A percentile compares a stretch with the other conserved stretches of the same genome.
Evolutionary conservation across 208 protist genomes (phyloP).

Genomic region (Zelonia costaricensis): DNA sequence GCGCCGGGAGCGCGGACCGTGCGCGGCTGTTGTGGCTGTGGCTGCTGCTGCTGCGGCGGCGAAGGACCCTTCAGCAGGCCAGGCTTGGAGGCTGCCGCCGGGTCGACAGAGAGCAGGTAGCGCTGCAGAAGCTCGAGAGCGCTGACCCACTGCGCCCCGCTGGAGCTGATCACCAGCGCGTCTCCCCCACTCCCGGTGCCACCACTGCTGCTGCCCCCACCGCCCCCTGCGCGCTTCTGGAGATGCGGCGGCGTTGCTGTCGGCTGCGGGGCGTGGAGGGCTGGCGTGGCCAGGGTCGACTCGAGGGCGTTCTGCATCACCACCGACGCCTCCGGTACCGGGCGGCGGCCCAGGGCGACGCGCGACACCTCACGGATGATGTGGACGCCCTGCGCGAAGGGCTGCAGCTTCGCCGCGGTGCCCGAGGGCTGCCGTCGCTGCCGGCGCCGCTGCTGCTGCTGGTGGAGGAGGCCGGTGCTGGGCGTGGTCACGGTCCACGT

Average conservation of each 20-base stretch:
- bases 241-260: too few species aligned
- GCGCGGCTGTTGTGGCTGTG: too few species aligned
- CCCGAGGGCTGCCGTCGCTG: constrained; percentile 10
- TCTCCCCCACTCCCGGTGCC: too few species aligned
- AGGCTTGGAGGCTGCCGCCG: neutral
- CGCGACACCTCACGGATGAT: constrained; percentile 24
- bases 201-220: neutral
- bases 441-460: constrained; percentile 28
- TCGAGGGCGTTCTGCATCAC: constrained; percentile 25
- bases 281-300: constrained; percentile 15
- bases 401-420: constrained; percentile 7
- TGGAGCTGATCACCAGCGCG: neutral
- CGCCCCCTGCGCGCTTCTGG: neutral
- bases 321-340: constrained; percentile 16
- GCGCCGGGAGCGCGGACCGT: neutral
- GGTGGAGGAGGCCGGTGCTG: constrained; percentile 23
- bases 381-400: constrained; percentile 23
- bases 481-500: constrained; percentile 22
- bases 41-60: neutral
- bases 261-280: too few species aligned
- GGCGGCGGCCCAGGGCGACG: constrained; percentile 12
- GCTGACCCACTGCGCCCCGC: constrained; percentile 11
- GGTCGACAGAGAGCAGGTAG: constrained; percentile 10
- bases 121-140: constrained; percentile 30
- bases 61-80: neutral